These are phyloP conservation scores for Pythium pyrilobum DNA, from an alignment of 352 stramenopile genomes.

Conservation along the genomic window DNA sequence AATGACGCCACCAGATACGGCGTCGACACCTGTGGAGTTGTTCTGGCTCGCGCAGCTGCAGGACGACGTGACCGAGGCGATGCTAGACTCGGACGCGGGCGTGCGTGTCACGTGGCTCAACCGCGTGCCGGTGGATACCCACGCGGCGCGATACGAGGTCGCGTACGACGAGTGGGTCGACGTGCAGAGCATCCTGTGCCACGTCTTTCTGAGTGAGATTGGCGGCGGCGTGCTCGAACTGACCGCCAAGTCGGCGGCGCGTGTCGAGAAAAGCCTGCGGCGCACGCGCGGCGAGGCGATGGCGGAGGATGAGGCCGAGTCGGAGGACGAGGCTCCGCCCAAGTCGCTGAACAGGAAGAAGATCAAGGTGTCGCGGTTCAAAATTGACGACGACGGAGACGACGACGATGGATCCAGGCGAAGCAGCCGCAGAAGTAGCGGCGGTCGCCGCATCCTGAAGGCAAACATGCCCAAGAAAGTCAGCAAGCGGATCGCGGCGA, in stretches of 20 bases:
- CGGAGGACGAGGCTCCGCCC: slow-evolving; percentile 46
- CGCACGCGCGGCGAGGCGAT: slow-evolving; percentile 30
- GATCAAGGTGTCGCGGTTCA: neutral
- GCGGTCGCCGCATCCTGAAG: slow-evolving; percentile 8
- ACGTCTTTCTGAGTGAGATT: slow-evolving; percentile 38
- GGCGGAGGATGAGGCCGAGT: slow-evolving; percentile 15
- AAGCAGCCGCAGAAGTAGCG: neutral
- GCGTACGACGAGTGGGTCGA: slow-evolving; percentile 54
- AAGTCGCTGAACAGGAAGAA: slow-evolving; percentile 11
- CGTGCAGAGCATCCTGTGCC: slow-evolving; percentile 64
- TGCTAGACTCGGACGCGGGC: slow-evolving; percentile 37
- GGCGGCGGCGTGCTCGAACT: slow-evolving; percentile 31
- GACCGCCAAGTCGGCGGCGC: slow-evolving; percentile 44
- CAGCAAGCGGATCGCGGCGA: slow-evolving; percentile 24
- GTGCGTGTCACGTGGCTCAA: slow-evolving; percentile 68
- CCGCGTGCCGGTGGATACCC: slow-evolving; percentile 5
- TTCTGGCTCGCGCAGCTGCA: slow-evolving; percentile 71
- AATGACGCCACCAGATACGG: neutral
- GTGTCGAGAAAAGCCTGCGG: slow-evolving; percentile 33
- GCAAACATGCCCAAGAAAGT: slow-evolving; percentile 6
- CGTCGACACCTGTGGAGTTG: slow-evolving; percentile 16
- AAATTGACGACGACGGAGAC: slow-evolving; percentile 2
- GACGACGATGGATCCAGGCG: neutral
- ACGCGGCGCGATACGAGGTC: slow-evolving; percentile 26
- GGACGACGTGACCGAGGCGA: slow-evolving; percentile 68